phyloP scores from a whole-genome alignment of 2,329 filamentous ascomycete genomes.

The Exserohilum rostratum region DNA sequence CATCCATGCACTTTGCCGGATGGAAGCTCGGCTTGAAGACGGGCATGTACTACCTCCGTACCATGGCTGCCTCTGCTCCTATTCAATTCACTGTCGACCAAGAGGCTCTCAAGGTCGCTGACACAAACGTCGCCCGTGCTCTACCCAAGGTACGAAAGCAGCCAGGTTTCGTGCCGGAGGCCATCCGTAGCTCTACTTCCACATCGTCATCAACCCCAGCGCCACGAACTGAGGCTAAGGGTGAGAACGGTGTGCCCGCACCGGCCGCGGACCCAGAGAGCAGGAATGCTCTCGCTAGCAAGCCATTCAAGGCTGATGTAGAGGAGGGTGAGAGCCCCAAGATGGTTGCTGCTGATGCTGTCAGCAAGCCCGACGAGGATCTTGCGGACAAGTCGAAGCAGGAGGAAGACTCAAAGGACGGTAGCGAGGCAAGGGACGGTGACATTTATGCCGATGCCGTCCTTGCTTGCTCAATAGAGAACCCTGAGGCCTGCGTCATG shows the following conservation, averaged over 20 bases:
- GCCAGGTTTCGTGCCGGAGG: slow-evolving; percentile 29
- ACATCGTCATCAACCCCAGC: slow-evolving; percentile 57
- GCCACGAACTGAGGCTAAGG: too few species aligned
- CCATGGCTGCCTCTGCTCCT: slow-evolving; percentile 92
- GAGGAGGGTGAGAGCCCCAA: slow-evolving; percentile 81
- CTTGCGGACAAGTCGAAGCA: slow-evolving; percentile 65
- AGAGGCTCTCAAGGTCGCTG: slow-evolving; percentile 85
- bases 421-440: slow-evolving; percentile 76
- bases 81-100: slow-evolving; percentile 99
- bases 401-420: slow-evolving; percentile 74
- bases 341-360: slow-evolving; percentile 74
- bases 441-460: slow-evolving; percentile 97
- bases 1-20: slow-evolving; percentile 97
- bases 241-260: slow-evolving; percentile 69
- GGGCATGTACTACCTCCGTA: slow-evolving; percentile 99
- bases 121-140: slow-evolving; percentile 75
- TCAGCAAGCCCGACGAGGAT: slow-evolving; percentile 66
- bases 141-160: slow-evolving; percentile 70
- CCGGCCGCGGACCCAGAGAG: slow-evolving; percentile 67
- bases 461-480: slow-evolving; percentile 94
- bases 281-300: slow-evolving; percentile 63
- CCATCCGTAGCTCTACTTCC: slow-evolving; percentile 17
- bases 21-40: slow-evolving; percentile 99
- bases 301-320: slow-evolving; percentile 76
- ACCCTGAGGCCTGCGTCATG: slow-evolving; percentile 94